These are phyloP conservation scores for Carex scoparia DNA, from an alignment of 176 grass and related monocot species.

Conservation along the genomic window DNA sequence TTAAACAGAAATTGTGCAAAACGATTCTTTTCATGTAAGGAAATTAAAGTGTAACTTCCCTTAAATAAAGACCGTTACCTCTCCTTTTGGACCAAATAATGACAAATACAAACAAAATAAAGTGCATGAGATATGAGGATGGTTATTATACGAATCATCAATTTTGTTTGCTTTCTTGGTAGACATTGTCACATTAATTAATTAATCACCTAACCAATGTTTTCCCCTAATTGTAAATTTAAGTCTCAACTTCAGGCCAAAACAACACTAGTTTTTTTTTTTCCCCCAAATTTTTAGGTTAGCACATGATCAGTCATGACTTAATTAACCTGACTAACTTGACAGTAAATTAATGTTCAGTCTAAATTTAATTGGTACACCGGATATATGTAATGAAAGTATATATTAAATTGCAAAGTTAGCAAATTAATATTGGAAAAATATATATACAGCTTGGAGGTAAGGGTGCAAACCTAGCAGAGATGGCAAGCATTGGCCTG, in stretches of 20 bases:
- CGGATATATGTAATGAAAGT: neutral
- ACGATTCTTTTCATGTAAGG: neutral
- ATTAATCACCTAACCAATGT: neutral
- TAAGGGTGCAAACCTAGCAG: slow-evolving; percentile 94
- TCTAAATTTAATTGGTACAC: neutral
- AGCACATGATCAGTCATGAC: neutral
- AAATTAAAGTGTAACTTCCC: neutral
- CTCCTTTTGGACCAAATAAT: neutral
- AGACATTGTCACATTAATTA: too few relatives aligned
- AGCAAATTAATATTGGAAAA: neutral
- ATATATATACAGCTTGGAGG: slow-evolving; percentile 56
- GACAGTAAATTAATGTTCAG: neutral
- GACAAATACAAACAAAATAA: neutral
- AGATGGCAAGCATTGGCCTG: slow-evolving; percentile 98
- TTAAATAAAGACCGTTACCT: neutral
- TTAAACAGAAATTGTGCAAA: neutral
- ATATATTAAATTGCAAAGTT: neutral
- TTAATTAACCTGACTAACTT: neutral
- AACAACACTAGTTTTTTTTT: neutral
- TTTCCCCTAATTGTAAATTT: neutral
- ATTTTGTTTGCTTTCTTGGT: neutral
- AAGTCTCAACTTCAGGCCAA: neutral
- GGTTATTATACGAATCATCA: neutral
- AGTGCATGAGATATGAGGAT: neutral
- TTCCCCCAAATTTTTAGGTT: neutral